A percentile compares a stretch with the other conserved stretches of the same genome.
These are phyloP conservation scores for Tylopilus sp. DNA, from an alignment of 768 basidiomycete species.

Conservation along the genomic window DNA sequence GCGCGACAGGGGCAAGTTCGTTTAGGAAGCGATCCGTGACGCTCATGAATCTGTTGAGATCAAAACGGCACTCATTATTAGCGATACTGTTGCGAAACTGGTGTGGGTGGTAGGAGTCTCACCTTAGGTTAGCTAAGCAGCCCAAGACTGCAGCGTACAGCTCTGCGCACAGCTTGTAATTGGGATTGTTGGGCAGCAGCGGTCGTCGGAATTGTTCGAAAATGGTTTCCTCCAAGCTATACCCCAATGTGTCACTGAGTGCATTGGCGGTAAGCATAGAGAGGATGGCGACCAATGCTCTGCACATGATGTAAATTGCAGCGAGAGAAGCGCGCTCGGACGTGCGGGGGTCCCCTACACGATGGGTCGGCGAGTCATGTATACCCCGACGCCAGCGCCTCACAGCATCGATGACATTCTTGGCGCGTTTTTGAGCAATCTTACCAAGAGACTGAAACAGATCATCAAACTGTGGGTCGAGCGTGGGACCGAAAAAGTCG, in stretches of 20 bases:
- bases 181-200: constrained; percentile 60
- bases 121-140: constrained; percentile 79
- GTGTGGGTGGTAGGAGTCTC: constrained; percentile 19
- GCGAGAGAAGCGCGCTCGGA: constrained; percentile 76
- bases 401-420: constrained; percentile 81
- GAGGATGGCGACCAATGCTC: constrained; percentile 76
- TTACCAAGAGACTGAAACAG: constrained; percentile 80
- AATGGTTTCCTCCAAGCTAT: constrained; percentile 80
- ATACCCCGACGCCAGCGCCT: constrained; percentile 85
- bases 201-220: constrained; percentile 82
- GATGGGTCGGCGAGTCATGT: constrained; percentile 49
- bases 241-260: constrained; percentile 72
- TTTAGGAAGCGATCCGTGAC: constrained; percentile 90
- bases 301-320: constrained; percentile 86
- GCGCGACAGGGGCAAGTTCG: constrained; percentile 71
- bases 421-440: constrained; percentile 80
- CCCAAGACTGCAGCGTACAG: constrained; percentile 83
- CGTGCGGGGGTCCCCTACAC: constrained; percentile 28
- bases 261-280: constrained; percentile 71
- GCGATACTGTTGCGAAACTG: not conserved
- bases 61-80: not conserved
- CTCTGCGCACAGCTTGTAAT: constrained; percentile 78
- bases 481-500: constrained; percentile 63
- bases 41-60: constrained; percentile 65
- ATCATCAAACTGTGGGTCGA: constrained; percentile 82